Conservation (phyloP, 495 filamentous ascomycete species). For the Endocarpon pusillum region DNA sequence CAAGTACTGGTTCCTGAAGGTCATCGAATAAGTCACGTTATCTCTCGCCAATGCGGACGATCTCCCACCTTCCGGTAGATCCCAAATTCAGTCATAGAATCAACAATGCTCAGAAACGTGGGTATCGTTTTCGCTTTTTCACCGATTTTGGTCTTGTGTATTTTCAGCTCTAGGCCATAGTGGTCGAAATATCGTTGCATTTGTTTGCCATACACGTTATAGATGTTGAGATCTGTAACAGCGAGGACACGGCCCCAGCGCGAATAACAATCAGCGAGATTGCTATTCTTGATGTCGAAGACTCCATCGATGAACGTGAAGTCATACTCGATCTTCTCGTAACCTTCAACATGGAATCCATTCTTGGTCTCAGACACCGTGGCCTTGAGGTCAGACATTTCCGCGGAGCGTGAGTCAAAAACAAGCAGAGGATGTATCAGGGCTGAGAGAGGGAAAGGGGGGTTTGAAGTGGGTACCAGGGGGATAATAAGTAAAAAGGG, state of each 20-base stretch:
- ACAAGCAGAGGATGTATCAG: too few relatives aligned
- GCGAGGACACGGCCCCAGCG: slow-evolving; percentile 39
- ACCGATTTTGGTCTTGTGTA: slow-evolving; percentile 47
- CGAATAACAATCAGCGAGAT: slow-evolving; percentile 40
- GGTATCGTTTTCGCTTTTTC: slow-evolving; percentile 48
- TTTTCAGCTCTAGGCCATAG: slow-evolving; percentile 32
- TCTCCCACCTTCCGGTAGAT: slow-evolving; percentile 35
- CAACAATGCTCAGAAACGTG: slow-evolving; percentile 39
- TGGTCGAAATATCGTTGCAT: slow-evolving; percentile 41
- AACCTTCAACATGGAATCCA: slow-evolving; percentile 45
- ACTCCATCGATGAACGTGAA: slow-evolving; percentile 49
- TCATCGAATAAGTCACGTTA: slow-evolving; percentile 6
- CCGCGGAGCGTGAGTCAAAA: too few relatives aligned
- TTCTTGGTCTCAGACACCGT: slow-evolving; percentile 33
- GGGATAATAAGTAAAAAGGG: too few relatives aligned
- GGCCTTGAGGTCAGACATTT: slow-evolving; percentile 45
- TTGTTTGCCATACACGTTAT: slow-evolving; percentile 36
- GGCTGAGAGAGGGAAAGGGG: too few relatives aligned
- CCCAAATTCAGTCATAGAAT: slow-evolving; percentile 50
- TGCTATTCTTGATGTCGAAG: slow-evolving; percentile 31
- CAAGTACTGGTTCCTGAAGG: slow-evolving; percentile 40
- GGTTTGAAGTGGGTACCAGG: too few relatives aligned
- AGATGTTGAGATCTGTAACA: slow-evolving; percentile 44
- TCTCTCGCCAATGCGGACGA: neutral
- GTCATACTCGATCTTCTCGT: slow-evolving; percentile 50